Conservation (phyloP, 148 eudicot genomes). For the Amaranthus cruentus region DNA sequence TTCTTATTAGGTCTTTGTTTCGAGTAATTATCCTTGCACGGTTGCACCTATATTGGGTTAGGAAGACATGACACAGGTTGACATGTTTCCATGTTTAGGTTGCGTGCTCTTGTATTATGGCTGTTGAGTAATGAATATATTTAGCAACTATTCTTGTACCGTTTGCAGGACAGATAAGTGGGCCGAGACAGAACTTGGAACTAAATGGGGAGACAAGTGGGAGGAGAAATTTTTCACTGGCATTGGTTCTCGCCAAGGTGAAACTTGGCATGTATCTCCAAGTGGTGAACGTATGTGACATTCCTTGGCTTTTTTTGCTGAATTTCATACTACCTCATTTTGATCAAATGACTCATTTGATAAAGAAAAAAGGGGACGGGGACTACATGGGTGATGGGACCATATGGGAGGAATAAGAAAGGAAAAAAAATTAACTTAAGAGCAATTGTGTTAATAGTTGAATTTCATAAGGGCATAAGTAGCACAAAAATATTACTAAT, state of each 20-base stretch:
- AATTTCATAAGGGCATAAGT: too few species aligned
- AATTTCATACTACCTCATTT: too few species aligned
- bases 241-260: constrained; percentile 97
- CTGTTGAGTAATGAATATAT: neutral
- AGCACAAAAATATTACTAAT: too few species aligned
- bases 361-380: too few species aligned
- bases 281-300: constrained; percentile 58
- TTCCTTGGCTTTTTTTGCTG: too few species aligned
- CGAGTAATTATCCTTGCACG: neutral
- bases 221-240: constrained; percentile 92
- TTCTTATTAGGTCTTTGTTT: neutral
- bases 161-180: constrained; percentile 92
- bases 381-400: too few species aligned
- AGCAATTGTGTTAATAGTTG: too few species aligned
- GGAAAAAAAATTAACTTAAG: too few species aligned
- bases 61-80: neutral
- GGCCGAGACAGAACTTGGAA: constrained; percentile 98
- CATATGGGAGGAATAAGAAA: too few species aligned
- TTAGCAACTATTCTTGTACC: constrained; percentile 10
- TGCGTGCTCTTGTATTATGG: neutral
- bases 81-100: neutral
- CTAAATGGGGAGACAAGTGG: constrained; percentile 99
- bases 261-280: constrained; percentile 97
- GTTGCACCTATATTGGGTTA: neutral
- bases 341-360: too few species aligned